Percentiles rank a stretch among this genome's conserved stretches.
phyloP scores from a whole-genome alignment of 2,329 filamentous ascomycete genomes.

The Microsporum audouinii region DNA sequence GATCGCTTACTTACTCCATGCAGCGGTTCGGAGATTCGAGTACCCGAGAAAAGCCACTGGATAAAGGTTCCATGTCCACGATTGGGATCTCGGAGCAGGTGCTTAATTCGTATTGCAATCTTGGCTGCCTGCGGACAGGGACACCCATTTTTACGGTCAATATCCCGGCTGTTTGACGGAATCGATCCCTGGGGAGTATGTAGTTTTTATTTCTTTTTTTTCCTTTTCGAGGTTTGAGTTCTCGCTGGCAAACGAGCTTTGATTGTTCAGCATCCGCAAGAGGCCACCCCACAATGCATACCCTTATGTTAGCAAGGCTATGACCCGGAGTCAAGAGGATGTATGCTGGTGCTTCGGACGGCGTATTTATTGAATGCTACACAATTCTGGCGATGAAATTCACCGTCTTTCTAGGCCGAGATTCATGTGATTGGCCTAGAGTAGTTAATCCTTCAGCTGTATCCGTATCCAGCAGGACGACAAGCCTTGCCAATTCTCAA shows the following conservation, averaged over 20 bases:
- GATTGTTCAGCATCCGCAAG: neutral
- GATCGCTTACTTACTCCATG: neutral
- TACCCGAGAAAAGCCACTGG: neutral
- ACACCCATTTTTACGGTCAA: neutral
- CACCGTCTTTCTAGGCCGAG: neutral
- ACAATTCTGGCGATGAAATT: neutral
- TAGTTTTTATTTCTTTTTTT: neutral
- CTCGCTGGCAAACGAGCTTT: neutral
- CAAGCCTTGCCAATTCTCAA: neutral
- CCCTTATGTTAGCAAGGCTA: neutral
- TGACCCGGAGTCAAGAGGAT: neutral
- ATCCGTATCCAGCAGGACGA: neutral
- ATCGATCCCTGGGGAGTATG: neutral
- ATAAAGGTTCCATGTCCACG: neutral
- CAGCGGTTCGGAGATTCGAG: neutral
- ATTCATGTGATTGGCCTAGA: neutral
- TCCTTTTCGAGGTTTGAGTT: neutral
- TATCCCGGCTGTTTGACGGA: neutral
- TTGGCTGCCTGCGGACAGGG: neutral
- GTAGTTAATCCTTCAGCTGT: neutral
- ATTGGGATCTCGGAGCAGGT: neutral
- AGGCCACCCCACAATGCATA: neutral
- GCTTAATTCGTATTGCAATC: neutral
- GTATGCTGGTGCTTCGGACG: neutral
- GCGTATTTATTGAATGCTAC: neutral